Percentiles rank a stretch among this genome's conserved stretches.
Conservation (phyloP, 2,329 filamentous ascomycete species). For the Emmonsiellopsis sp. region DNA sequence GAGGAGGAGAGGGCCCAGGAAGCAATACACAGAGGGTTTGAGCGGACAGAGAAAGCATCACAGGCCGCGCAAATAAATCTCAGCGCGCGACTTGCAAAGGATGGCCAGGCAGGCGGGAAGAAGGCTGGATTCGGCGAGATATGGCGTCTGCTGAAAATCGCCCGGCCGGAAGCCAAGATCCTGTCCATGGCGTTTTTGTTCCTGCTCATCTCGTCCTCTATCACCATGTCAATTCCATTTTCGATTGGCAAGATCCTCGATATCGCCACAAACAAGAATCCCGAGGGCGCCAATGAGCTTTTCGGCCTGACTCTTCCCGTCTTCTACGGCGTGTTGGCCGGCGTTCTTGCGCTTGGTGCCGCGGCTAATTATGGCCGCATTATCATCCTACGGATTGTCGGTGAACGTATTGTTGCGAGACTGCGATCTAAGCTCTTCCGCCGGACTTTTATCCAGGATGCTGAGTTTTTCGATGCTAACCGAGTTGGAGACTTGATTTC, state of each 20-base stretch:
- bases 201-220: conserved; percentile 77
- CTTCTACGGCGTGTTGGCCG: conserved; percentile 75
- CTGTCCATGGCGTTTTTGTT: conserved; percentile 73
- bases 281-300: conserved; percentile 54
- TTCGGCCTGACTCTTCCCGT: conserved; percentile 79
- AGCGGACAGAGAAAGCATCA: conserved; percentile 70
- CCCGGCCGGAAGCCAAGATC: conserved; percentile 70
- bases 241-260: conserved; percentile 95
- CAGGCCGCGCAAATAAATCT: conserved; percentile 85
- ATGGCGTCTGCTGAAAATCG: conserved; percentile 80
- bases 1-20: conserved; percentile 29
- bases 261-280: conserved; percentile 65
- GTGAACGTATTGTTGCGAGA: conserved; percentile 85
- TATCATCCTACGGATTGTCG: conserved; percentile 84
- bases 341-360: conserved; percentile 72
- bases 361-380: conserved; percentile 90
- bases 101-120: conserved; percentile 45
- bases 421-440: conserved; percentile 84
- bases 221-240: conserved; percentile 94
- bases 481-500: conserved; percentile 93
- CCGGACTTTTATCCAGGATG: conserved; percentile 90
- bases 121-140: conserved; percentile 64
- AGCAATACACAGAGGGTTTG: conserved; percentile 52
- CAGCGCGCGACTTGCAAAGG: conserved; percentile 76
- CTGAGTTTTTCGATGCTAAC: conserved; percentile 98